Base-by-base conservation (phyloP, 805 yeast genomes). In the Lachancea waltii region DNA sequence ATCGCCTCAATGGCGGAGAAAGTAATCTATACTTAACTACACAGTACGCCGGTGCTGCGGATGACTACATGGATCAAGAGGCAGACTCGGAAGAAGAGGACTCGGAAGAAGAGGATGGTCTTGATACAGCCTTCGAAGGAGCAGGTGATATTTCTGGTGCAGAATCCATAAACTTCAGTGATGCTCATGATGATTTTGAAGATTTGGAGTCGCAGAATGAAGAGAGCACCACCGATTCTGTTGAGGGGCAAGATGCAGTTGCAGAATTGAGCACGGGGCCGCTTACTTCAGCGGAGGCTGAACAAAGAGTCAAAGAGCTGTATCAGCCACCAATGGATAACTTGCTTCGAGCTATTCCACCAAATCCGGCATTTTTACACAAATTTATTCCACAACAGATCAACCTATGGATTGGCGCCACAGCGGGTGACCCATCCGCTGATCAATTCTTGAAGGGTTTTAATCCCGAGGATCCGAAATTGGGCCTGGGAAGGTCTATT, bases 371-470 rank as follows among this genome's bases (percentile, higher is more conserved):
- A 0, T 54, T 70, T n/a, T 56, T 77, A 39, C 48, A 58, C 7
- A 54, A 49, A 2, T 54, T 80, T 9, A 56, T 72, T 1, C 77
- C 87, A 1, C 89, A 82, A 54, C 89, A 82, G 52, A 75, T 82
- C 23, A 82, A 82, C 50, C 58, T 82, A 5, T 82, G 90, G 90
- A 68, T 80, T 62, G 89, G 89, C 1, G 42, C 50, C 2, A 42
- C 52, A 3, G 41, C 45, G 9, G 34, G 34, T 17, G 21, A 37
- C 1, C 48, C 43, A 9, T 33, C 41, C n/a, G 40, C 42, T 35
- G 36, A 42, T 4, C 28, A 19, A 8, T 47, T 46, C 39, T 40
- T 46, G 23, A 36, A 43, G 31, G 28, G 45, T 28, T 54, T 60
- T 7, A 52, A 58, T 16, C 36, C 42, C 2, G 21, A 32, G 1